A percentile compares a stretch with the other conserved stretches of the same genome.
Evolutionary conservation across 2,329 filamentous ascomycete genomes (phyloP).

Genomic region (Aspergillus amoenus): DNA sequence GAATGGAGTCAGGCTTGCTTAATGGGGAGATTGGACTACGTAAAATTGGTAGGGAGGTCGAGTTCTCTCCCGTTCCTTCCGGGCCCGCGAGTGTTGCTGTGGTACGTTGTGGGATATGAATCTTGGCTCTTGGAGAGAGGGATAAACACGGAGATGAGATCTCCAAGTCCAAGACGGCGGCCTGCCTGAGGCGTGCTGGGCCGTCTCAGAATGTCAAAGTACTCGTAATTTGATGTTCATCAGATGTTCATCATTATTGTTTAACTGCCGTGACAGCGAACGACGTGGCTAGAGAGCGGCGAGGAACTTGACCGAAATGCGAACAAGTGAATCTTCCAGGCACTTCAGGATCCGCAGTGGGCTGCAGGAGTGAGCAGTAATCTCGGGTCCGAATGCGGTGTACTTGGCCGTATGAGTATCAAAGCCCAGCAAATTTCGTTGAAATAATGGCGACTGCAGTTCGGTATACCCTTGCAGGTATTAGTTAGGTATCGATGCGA

Average conservation of each 20-base stretch:
- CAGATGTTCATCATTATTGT: background rate
- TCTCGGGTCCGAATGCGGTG: constrained; percentile 21
- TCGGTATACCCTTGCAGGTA: constrained; percentile 1
- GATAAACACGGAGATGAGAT: background rate
- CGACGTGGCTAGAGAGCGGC: background rate
- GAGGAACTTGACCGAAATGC: background rate
- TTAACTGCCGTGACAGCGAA: background rate
- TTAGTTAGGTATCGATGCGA: background rate
- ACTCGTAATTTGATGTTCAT: background rate
- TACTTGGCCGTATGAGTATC: constrained; percentile 1
- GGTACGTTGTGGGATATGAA: background rate
- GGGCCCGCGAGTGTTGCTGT: background rate
- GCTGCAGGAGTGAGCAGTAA: constrained; percentile 8
- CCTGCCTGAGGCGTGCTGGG: too few relatives aligned
- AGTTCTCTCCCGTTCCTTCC: constrained; percentile 6
- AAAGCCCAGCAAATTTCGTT: background rate
- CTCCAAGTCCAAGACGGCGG: background rate
- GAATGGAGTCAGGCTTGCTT: background rate
- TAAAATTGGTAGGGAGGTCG: background rate
- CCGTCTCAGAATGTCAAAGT: background rate
- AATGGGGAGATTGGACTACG: background rate
- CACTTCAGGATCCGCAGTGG: constrained; percentile 24
- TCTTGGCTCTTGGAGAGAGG: background rate
- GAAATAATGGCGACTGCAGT: background rate
- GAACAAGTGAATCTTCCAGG: background rate